Evolutionary conservation across 768 basidiomycete species (phyloP).

Genomic region (Podaxis sp.): DNA sequence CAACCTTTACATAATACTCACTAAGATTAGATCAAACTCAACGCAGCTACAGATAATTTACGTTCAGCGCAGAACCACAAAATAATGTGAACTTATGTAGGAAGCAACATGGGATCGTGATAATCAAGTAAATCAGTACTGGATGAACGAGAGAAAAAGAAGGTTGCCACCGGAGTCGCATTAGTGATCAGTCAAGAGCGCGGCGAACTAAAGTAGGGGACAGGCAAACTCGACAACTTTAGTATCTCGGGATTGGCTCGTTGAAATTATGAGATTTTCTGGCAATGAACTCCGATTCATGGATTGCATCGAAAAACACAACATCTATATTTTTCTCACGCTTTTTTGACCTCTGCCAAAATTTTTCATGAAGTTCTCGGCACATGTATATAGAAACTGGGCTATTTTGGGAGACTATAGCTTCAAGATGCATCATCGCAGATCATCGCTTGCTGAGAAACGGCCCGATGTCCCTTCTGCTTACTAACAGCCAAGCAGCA

Average conservation of each 20-base stretch:
- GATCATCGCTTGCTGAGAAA: constrained; percentile 19
- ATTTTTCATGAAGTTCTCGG: constrained; percentile 6
- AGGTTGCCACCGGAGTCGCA: too few relatives aligned
- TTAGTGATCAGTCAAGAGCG: too few relatives aligned
- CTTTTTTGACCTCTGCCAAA: constrained; percentile 12
- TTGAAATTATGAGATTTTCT: background rate
- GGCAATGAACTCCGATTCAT: constrained; percentile 7
- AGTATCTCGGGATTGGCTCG: background rate
- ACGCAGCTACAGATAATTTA: too few relatives aligned
- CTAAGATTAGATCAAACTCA: too few relatives aligned
- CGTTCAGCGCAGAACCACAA: too few relatives aligned
- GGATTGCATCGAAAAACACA: constrained; percentile 16
- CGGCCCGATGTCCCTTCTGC: constrained; percentile 31
- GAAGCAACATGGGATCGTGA: too few relatives aligned
- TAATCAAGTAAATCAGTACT: too few relatives aligned
- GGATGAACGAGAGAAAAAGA: too few relatives aligned
- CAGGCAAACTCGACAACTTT: background rate
- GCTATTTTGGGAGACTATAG: too few relatives aligned
- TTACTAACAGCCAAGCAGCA: constrained; percentile 36
- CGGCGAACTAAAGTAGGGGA: background rate
- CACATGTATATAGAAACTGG: background rate
- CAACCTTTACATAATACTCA: too few relatives aligned
- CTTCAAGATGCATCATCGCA: too few relatives aligned
- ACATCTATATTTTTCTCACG: constrained; percentile 17
- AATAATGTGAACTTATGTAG: too few relatives aligned